Conservation (phyloP, 108 stramenopile genomes). For the Fragilaria crotonensis region DNA sequence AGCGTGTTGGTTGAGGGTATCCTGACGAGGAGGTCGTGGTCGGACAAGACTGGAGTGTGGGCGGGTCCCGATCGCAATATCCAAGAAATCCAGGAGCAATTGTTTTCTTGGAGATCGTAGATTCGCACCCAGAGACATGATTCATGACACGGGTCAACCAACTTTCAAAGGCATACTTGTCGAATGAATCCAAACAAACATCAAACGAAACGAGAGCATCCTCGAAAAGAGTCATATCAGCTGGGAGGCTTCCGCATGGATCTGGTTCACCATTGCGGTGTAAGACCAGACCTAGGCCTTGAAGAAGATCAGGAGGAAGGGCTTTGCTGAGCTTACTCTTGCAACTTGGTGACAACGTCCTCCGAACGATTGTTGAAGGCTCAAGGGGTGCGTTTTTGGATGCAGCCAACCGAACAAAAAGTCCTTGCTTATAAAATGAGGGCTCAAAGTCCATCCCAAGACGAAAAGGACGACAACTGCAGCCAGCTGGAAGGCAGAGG, state of each 20-base stretch:
- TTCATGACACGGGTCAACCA: conserved; percentile 44
- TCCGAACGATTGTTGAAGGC: too few species aligned
- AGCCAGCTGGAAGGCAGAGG: too few species aligned
- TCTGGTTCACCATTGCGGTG: conserved; percentile 74
- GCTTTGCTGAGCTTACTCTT: too few species aligned
- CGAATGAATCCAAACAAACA: conserved; percentile 6
- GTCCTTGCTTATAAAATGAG: too few species aligned
- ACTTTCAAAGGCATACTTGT: conserved; percentile 67
- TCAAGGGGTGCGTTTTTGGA: too few species aligned
- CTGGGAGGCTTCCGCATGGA: conserved; percentile 28
- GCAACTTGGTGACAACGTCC: too few species aligned
- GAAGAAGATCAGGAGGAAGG: too few species aligned
- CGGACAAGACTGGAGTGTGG: conserved; percentile 6
- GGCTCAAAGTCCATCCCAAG: too few species aligned
- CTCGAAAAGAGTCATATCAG: conserved; percentile 6
- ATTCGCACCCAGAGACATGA: background rate
- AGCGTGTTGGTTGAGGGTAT: conserved; percentile 19
- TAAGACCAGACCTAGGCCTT: too few species aligned
- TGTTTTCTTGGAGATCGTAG: background rate
- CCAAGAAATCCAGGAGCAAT: conserved; percentile 36
- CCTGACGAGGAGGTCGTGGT: conserved; percentile 29
- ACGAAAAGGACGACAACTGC: too few species aligned
- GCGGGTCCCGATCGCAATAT: conserved; percentile 63
- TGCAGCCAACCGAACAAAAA: too few species aligned
- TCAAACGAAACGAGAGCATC: conserved; percentile 5